Evolutionary conservation across 83 land plant genomes (phyloP), one percentile per base, ranked within the genome.

Genomic region (Thuja plicata): DNA sequence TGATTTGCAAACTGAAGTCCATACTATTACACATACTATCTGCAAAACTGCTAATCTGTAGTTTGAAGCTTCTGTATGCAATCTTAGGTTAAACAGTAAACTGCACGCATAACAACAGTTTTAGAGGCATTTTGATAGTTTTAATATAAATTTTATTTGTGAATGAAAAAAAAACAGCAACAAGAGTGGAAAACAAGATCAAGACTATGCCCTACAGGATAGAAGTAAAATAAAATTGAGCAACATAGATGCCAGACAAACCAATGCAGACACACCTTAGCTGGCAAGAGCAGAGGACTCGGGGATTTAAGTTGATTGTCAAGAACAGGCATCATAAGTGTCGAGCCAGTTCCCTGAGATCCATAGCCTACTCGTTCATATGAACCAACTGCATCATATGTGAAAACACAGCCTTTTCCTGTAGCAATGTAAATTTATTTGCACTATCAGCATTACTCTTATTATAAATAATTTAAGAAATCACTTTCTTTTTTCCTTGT

Each of bases 341-440:
- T 92, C 54, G 92, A 88, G 19, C 99, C 97, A 81, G 94, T 91
- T 27, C 99, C 99, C 89, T 98, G 99, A 46, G 99, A 84, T 71
- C 97, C 94, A 80, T 97, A 98, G 50, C 99, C 99, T 85, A 97
- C 96, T 87, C 95, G 90, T 89, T 98, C 99, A 93, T 96, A 97
- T 21, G 97, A 98, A 2, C 99, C 99, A 85, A 98, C 99, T 38
- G 97, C 99, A 96, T 98, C 97, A 89, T 98, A 98, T 41, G 97
- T 96, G 87, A 91, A 98, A 37, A 97, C 99, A 95, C 99, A 98
- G 41, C 99, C 99, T 89, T 96, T 98, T 50, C 99, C 99, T 98
- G 91, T 32, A 46, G 46, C 27, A 66, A 66, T 88, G 52, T 27
- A 54, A 8, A 35, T 27, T 50, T 24, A 17, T 32, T 86, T 57